Evolutionary conservation across 495 filamentous ascomycete species (phyloP), one percentile per base, ranked within the genome.

Genomic region (Penicillium paxilli): DNA sequence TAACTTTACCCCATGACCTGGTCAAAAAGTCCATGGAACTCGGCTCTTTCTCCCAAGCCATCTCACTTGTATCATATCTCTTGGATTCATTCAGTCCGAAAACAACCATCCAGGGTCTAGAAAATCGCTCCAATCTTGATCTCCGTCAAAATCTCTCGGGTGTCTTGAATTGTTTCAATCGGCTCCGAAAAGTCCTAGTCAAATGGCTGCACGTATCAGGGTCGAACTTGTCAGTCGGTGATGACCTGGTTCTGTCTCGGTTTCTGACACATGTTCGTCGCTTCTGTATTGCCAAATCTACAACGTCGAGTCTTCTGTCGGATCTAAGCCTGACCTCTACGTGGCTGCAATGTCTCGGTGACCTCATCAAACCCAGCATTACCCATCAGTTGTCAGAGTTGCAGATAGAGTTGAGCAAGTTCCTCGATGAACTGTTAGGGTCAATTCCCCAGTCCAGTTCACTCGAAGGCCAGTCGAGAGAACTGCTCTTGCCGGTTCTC

Each of bases 101-200:
- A 7, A 40, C 42, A 19, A 23, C 54, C 44, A 35, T 38, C 10
- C 23, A 44, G 22, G 20, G 25, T 16, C 26, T 22, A 17, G 14
- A 32, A 11, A 59, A 57, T 17, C 40, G 59, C n/a, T 61, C 49
- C 12, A 35, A 47, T 9, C 45, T 59, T 24, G 52, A 47, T 23
- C 46, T 66, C 37, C 68, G 67, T 25, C 70, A 73, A 32, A 71
- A 71, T 44, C 55, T 67, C 24, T 59, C 68, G 14, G 72, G 69
- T 67, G 41, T 67, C 5, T 37, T 71, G 14, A 73, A 75, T 55
- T 62, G 63, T n/a, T 70, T 70, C 52, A 64, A 67, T 47, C 70
- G 73, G 6, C 52, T 76, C 10, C 67, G 74, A 63, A 69, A 55
- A 20, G 51, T 67, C 20, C 44, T 66, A 19, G 41, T 67, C n/a